phyloP scores from a whole-genome alignment of 2,329 filamentous ascomycete species.

The Colletotrichum navitas region DNA sequence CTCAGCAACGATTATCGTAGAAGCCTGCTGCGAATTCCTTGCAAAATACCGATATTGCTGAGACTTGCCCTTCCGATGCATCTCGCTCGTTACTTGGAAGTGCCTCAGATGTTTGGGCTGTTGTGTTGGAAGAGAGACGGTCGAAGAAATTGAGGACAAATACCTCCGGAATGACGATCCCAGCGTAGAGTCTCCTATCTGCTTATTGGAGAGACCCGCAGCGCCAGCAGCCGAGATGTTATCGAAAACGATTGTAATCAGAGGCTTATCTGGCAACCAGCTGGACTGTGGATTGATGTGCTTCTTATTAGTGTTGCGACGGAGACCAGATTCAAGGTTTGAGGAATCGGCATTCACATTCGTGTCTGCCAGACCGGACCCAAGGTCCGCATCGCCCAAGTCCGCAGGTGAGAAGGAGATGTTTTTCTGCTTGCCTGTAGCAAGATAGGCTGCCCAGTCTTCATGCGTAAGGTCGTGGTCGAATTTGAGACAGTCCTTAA shows the following conservation, averaged over 20 bases:
- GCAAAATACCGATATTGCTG: constrained; percentile 39
- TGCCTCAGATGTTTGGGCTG: constrained; percentile 38
- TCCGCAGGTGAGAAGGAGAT: not conserved
- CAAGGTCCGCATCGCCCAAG: constrained; percentile 8
- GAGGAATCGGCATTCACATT: not conserved
- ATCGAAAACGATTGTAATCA: constrained; percentile 50
- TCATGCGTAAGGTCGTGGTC: constrained; percentile 66
- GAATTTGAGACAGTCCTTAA: constrained; percentile 73
- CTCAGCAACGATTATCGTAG: not conserved
- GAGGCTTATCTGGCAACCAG: constrained; percentile 52
- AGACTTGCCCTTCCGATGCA: constrained; percentile 41
- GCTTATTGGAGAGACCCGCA: constrained; percentile 50
- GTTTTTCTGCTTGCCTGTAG: constrained; percentile 57
- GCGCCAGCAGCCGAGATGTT: constrained; percentile 50
- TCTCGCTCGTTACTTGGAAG: constrained; percentile 40
- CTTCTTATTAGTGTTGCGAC: constrained; percentile 4
- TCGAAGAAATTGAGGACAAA: constrained; percentile 50
- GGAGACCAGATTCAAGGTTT: not conserved
- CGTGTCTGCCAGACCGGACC: not conserved
- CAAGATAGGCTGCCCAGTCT: constrained; percentile 68
- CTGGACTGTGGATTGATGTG: constrained; percentile 16
- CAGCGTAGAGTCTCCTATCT: constrained; percentile 49
- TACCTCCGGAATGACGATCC: constrained; percentile 51
- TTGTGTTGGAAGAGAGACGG: constrained; percentile 45
- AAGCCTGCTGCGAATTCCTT: not conserved